These are phyloP conservation scores for Lepidium sativum DNA, from an alignment of 345 rosid genomes.

Conservation along the genomic window DNA sequence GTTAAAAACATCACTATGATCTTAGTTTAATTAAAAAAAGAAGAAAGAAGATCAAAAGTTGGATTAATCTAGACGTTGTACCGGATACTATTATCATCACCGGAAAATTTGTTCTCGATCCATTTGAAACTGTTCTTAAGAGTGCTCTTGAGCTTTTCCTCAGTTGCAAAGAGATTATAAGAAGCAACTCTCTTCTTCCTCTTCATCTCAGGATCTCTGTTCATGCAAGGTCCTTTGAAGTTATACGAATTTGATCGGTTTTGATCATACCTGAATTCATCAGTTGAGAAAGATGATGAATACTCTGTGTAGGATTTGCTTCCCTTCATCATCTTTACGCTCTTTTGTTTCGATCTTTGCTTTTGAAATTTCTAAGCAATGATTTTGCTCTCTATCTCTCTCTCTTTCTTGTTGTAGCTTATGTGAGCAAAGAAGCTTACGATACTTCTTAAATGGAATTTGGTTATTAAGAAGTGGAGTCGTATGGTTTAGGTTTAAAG, in stretches of 20 bases:
- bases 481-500: slow-evolving; percentile 5
- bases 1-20: background rate
- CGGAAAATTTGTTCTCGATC: slow-evolving; percentile 75
- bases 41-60: background rate
- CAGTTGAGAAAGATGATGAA: slow-evolving; percentile 45
- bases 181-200: slow-evolving; percentile 89
- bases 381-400: background rate
- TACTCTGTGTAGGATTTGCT: slow-evolving; percentile 71
- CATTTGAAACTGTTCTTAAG: slow-evolving; percentile 82
- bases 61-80: slow-evolving; percentile 23
- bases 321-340: slow-evolving; percentile 53
- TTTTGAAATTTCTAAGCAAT: slow-evolving; percentile 2
- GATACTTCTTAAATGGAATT: slow-evolving; percentile 13
- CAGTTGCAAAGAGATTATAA: slow-evolving; percentile 57
- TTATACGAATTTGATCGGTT: slow-evolving; percentile 46
- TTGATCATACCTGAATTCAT: slow-evolving; percentile 42
- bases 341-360: background rate
- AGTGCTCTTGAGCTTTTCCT: slow-evolving; percentile 69
- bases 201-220: slow-evolving; percentile 65
- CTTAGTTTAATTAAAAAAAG: slow-evolving; percentile 1
- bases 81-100: slow-evolving; percentile 26
- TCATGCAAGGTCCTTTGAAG: slow-evolving; percentile 64
- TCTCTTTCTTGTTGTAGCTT: slow-evolving; percentile 6
- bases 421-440: slow-evolving; percentile 7
- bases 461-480: slow-evolving; percentile 17